A percentile compares a stretch with the other conserved stretches of the same genome.
These are phyloP conservation scores for Cyclocybe aegerita DNA, from an alignment of 768 basidiomycete species.

Conservation along the genomic window DNA sequence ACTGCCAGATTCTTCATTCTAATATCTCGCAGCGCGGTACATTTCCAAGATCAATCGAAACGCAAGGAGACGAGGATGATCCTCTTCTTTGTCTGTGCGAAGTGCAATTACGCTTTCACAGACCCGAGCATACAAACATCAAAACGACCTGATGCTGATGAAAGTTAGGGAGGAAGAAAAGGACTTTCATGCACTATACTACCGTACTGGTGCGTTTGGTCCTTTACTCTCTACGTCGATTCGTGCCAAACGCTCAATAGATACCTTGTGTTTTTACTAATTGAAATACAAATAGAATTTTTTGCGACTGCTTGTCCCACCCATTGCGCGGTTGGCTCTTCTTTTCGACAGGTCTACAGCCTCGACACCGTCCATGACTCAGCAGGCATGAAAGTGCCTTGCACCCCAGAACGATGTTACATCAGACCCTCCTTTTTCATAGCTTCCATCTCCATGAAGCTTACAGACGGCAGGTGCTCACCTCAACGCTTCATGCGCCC, in stretches of 20 bases:
- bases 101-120: constrained; percentile 73
- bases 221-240: neutral
- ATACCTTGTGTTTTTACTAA: constrained; percentile 12
- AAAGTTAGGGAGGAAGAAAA: constrained; percentile 4
- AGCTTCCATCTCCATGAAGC: too few relatives aligned
- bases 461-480: too few relatives aligned
- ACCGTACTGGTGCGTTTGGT: neutral
- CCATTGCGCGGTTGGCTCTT: too few relatives aligned
- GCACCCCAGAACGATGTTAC: too few relatives aligned
- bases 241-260: neutral
- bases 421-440: too few relatives aligned
- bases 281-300: neutral
- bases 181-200: neutral
- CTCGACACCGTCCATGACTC: too few relatives aligned
- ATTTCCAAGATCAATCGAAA: constrained; percentile 97
- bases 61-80: constrained; percentile 96
- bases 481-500: too few relatives aligned
- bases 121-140: constrained; percentile 64
- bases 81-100: constrained; percentile 85
- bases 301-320: too few relatives aligned
- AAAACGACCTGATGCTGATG: constrained; percentile 26
- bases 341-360: too few relatives aligned
- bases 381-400: too few relatives aligned
- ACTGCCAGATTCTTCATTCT: neutral
- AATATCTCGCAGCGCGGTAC: constrained; percentile 66